Evolutionary conservation across 108 stramenopile genomes (phyloP), one percentile per base, ranked within the genome.

Genomic region (Discostella stelligeroides): DNA sequence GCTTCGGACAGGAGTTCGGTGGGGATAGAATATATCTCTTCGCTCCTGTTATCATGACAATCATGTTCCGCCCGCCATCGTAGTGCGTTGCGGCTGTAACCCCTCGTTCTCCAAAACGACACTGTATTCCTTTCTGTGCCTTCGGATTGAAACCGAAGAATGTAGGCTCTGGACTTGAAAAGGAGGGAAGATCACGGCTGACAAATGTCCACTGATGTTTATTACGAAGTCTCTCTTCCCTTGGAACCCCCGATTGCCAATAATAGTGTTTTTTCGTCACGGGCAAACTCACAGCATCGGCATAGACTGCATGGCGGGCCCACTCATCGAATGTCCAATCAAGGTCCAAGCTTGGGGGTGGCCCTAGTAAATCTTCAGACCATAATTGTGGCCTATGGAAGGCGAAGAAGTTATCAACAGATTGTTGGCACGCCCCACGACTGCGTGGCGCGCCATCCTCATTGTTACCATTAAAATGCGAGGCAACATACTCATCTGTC

Each of bases 21-120:
- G 96, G 94, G 0, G 92, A 84, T 51, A 98, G 73, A 48, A 98
- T 96, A 70, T 96, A 98, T 20, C 97, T 56, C 28, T 95, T 68
- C 46, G 80, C 74, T 17, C 98, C 98, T 23, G 81, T 64, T 24
- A 98, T 29, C 5, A 96, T 68, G 8, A 86, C 75, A 49, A 98
- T 96, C 54, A 88, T 88, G 75, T 98, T 98, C 15, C 97, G 72
- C 24, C 87, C 89, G 17, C 81, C 73, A 73, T 98, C 98, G 72
- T 91, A 98, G 72, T 98, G 98, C 37, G 92, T 83, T 64, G 95
- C 97, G 21, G 97, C 91, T 75, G 94, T 92, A 7, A 96, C 92
- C 12, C 95, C 94, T 45, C 85, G 85, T 91, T 95, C 95, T 30
- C 98, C 98, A 66, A 98, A 96, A 15, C 98, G 84, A 66, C 98